Base-by-base conservation (phyloP, 2,329 filamentous ascomycete species). In the Xylaria polymorpha region DNA sequence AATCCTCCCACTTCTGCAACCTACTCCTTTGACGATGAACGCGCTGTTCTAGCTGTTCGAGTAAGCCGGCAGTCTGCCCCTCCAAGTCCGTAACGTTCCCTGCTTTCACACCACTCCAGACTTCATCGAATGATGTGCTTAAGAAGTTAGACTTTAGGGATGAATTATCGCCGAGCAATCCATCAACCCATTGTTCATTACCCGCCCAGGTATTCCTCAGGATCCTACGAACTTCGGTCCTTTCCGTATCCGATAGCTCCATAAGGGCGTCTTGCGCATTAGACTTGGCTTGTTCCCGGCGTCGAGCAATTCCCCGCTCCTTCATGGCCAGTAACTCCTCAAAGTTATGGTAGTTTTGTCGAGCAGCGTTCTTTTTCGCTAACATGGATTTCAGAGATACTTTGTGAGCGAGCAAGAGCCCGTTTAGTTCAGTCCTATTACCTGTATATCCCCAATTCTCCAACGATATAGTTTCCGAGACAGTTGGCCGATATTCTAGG, bases 141-240 rank as follows among this genome's bases (percentile, higher is more conserved):
- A 97, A 78, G n/a, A 96, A 82, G 0, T 84, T 86, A 69, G 92
- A 91, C 39, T 83, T 86, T 32, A 83, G 83, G 1, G 84, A 80
- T 8, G 82, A 83, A 22, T 84, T 83, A 55, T 93, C 90, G 1
- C 92, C 92, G 60, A 90, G 78, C 22, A 97, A 81, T 1, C 88
- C 84, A 57, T 93, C 87, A 74, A 93, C 86, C 91, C 94, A 95
- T 65, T 88, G 86, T 68, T 91, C 87, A 75, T 91, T 89, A 1
- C 93, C 94, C 15, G 92, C 85, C 94, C 94, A 97, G 73, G 94
- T 93, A 69, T 90, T 89, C 43, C 86, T 85, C 37, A 94, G 81
- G 2, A 86, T 84, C 50, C 86, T 87, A 73, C 90, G 85, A 66
- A 93, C 81, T 46, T 87, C 82, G 0, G 79, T 73, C 53, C 81